Evolutionary conservation across 2,329 filamentous ascomycete species (phyloP).

Genomic region (Alternaria sp.): DNA sequence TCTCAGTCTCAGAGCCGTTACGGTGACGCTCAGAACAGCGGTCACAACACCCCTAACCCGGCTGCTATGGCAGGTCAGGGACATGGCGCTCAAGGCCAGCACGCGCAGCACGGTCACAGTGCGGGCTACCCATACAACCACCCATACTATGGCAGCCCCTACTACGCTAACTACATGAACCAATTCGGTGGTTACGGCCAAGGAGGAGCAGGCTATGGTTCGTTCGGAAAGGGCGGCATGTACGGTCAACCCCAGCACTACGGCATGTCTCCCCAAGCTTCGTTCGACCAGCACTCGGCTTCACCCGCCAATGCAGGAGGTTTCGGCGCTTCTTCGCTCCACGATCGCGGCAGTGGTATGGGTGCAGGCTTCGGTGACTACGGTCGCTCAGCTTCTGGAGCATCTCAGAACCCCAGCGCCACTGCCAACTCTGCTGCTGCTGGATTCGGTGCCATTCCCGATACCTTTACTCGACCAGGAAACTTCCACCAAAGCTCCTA

Average conservation of each 20-base stretch:
- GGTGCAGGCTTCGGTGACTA: conserved; percentile 66
- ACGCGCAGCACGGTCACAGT: conserved; percentile 55
- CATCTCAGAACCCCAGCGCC: conserved; percentile 62
- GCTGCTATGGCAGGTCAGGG: conserved; percentile 66
- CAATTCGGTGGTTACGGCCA: conserved; percentile 65
- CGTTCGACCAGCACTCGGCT: conserved; percentile 69
- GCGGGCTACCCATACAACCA: conserved; percentile 61
- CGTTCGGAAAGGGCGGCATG: conserved; percentile 64
- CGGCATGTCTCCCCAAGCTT: conserved; percentile 62
- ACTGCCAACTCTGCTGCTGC: conserved; percentile 57
- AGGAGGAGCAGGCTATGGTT: conserved; percentile 57
- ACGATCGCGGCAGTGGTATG: conserved; percentile 56
- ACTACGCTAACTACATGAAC: conserved; percentile 70
- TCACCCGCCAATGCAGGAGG: conserved; percentile 68
- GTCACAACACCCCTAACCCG: conserved; percentile 89
- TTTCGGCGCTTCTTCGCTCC: conserved; percentile 58
- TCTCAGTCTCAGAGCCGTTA: conserved; percentile 70
- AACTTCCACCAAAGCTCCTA: conserved; percentile 62
- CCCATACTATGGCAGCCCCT: conserved; percentile 69
- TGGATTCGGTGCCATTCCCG: conserved; percentile 63
- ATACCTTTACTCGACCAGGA: conserved; percentile 67
- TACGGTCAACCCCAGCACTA: conserved; percentile 71
- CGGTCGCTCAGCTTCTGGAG: conserved; percentile 66
- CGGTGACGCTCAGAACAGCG: conserved; percentile 82
- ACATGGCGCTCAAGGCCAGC: conserved; percentile 57